Base-by-base conservation (phyloP, 179 eudicot genomes). In the Amaranthus tricolor region DNA sequence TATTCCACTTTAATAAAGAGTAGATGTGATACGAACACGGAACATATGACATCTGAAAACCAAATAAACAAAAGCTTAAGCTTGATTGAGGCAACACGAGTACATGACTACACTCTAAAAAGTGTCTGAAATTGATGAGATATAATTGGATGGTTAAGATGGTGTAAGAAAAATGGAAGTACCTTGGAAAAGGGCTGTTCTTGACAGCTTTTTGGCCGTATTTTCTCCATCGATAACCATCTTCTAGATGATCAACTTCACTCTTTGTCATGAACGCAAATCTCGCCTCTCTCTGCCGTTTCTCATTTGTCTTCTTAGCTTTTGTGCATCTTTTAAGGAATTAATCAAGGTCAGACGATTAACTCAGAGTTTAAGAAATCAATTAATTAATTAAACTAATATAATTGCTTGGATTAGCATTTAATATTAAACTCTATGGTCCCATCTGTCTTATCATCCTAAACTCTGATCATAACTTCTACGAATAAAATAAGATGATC, bases 171-270 rank as follows among this genome's bases (percentile, higher is more conserved):
- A 43, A 6, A 20, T 7, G 1, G 8, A 31, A 11, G 1, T 60
- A 84, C 85, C 85, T 82, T 17, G 85, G 83, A 73, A 82, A 84
- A 74, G 85, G 85, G 79, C 85, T 84, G 75, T 82, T 79, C 43
- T 84, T 82, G 13, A 84, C 85, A 77, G 87, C 83, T 70, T 84
- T 82, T 79, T 82, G 85, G 71, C 85, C 85, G 59, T 82, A 84
- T 73, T 84, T 82, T 73, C 87, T 79, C 85, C 85, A 84, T 56
- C 87, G 63, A 56, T 77, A 84, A 7, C 85, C 87, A 79, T 84
- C 87, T 80, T 84, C 87, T 66, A 84, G 81, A 77, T 82, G 87
- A 84, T 84, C 85, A 77, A 84, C 85, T 15, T 84, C 85, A 64
- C 85, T 84, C 83, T 80, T 82, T 77, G 87, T 84, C 87, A 84